phyloP scores from a whole-genome alignment of 768 basidiomycete species.

The Galerina marginata region DNA sequence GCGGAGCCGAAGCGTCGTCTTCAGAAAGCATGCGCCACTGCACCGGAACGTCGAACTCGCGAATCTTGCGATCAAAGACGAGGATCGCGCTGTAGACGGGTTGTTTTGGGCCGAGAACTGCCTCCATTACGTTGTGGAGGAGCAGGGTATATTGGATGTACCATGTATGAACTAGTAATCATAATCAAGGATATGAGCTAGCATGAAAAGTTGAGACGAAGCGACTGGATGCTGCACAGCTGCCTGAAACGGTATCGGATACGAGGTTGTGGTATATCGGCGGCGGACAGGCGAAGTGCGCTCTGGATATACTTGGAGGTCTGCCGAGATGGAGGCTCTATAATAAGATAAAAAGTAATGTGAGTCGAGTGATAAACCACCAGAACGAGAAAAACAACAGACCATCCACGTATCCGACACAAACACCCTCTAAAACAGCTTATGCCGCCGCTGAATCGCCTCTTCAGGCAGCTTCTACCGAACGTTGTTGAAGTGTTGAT shows the following conservation, averaged over 20 bases:
- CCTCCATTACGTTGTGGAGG: slow-evolving; percentile 54
- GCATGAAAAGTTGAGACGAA: no score
- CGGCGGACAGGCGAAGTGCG: slow-evolving; percentile 62
- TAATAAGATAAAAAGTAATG: neutral
- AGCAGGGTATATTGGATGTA: slow-evolving; percentile 58
- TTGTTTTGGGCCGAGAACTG: slow-evolving; percentile 56
- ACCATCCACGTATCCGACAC: slow-evolving; percentile 67
- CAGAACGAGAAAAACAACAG: slow-evolving; percentile 11
- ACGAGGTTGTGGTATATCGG: slow-evolving; percentile 38
- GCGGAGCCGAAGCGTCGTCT: slow-evolving; percentile 20
- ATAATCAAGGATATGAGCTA: neutral
- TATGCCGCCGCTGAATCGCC: slow-evolving; percentile 51
- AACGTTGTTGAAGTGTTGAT: slow-evolving; percentile 60
- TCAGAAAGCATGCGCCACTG: slow-evolving; percentile 45
- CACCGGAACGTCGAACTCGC: slow-evolving; percentile 60
- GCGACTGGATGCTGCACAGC: slow-evolving; percentile 7
- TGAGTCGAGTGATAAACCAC: neutral
- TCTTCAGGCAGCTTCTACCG: slow-evolving; percentile 62
- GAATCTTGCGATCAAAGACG: slow-evolving; percentile 63
- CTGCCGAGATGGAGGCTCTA: slow-evolving; percentile 69
- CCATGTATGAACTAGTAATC: slow-evolving; percentile 56
- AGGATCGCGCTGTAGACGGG: slow-evolving; percentile 59
- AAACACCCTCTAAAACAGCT: slow-evolving; percentile 76
- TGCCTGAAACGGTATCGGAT: slow-evolving; percentile 2
- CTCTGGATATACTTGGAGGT: slow-evolving; percentile 57